phyloP scores from a whole-genome alignment of 163 green algal genomes.

The Coccomyxa subellipsoidea region DNA sequence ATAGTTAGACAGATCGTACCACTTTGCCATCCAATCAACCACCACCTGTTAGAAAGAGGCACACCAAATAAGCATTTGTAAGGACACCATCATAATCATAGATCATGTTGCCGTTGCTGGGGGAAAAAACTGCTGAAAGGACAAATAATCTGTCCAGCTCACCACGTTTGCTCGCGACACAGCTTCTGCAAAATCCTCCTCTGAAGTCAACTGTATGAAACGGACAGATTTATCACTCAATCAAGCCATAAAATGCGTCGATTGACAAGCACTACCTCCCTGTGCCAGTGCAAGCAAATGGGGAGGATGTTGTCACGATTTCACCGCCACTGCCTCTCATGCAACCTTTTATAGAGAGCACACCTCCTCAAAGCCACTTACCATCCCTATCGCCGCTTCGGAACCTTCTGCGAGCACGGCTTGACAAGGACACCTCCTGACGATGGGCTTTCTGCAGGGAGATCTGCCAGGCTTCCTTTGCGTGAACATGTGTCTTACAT shows the following conservation, averaged over 20 bases:
- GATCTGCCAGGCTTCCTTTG: not conserved
- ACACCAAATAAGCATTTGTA: not conserved
- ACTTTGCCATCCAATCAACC: constrained; percentile 55
- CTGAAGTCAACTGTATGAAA: not conserved
- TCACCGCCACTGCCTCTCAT: no score
- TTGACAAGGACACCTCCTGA: not conserved
- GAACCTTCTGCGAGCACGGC: not conserved
- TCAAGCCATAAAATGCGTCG: not conserved
- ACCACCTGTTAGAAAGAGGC: constrained; percentile 9
- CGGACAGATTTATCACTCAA: no score
- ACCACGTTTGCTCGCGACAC: not conserved
- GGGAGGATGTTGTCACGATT: no score
- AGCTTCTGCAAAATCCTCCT: constrained; percentile 6
- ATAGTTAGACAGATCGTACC: constrained; percentile 19
- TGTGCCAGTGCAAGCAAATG: no score
- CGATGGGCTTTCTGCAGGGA: not conserved
- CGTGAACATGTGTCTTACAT: not conserved
- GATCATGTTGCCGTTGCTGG: no score
- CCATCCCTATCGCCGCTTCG: not conserved
- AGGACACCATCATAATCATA: no score
- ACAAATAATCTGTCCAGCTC: no score
- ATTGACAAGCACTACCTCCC: not conserved
- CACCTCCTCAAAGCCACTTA: no score
- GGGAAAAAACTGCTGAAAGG: no score
- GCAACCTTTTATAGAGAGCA: no score